A percentile compares a stretch with the other conserved stretches of the same genome.
phyloP scores from a whole-genome alignment of 352 stramenopile species.

The Globisporangium irregulare region DNA sequence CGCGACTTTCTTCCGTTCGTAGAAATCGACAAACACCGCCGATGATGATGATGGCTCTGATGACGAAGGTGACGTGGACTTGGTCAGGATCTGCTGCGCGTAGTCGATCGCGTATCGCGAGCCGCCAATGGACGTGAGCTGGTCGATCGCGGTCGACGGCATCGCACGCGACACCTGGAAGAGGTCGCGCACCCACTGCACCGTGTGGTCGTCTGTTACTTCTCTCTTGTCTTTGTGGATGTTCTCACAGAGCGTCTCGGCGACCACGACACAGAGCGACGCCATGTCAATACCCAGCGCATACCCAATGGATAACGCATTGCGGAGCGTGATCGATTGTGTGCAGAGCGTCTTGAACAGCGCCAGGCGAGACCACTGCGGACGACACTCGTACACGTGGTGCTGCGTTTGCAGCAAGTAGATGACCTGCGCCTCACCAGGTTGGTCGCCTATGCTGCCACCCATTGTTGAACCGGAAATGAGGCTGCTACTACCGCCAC shows the following conservation, averaged over 20 bases:
- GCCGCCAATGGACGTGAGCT: slow-evolving; percentile 58
- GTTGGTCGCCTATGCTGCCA: slow-evolving; percentile 12
- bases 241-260: slow-evolving; percentile 67
- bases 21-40: slow-evolving; percentile 25
- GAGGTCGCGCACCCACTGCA: slow-evolving; percentile 75
- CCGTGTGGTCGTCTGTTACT: slow-evolving; percentile 22
- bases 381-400: slow-evolving; percentile 82
- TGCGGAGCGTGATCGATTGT: slow-evolving; percentile 50
- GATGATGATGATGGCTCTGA: slow-evolving; percentile 16
- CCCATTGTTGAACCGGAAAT: slow-evolving; percentile 2
- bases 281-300: slow-evolving; percentile 86
- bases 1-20: slow-evolving; percentile 50
- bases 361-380: slow-evolving; percentile 78
- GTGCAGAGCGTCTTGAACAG: slow-evolving; percentile 73
- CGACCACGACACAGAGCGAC: slow-evolving; percentile 80
- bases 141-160: slow-evolving; percentile 64
- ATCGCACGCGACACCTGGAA: slow-evolving; percentile 68
- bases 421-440: slow-evolving; percentile 57
- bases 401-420: slow-evolving; percentile 81
- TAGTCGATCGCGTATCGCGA: slow-evolving; percentile 57
- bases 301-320: slow-evolving; percentile 83
- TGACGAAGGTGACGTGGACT: not conserved
- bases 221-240: slow-evolving; percentile 23
- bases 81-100: slow-evolving; percentile 43
- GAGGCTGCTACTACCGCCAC: not conserved